Conservation (phyloP, 2,329 filamentous ascomycete genomes). For the Scytalidium sp. region DNA sequence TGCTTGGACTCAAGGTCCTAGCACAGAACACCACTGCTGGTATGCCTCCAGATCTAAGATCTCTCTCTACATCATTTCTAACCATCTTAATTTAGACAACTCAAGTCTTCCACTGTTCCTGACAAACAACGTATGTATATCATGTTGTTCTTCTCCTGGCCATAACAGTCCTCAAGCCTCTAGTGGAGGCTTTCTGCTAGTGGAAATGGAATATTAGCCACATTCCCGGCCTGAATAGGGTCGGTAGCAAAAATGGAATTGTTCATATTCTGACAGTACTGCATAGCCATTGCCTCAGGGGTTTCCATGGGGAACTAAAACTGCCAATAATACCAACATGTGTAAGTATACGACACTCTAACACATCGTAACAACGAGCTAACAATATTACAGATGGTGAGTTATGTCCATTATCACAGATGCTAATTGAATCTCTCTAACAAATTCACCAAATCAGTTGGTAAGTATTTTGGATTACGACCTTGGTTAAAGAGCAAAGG, state of each 20-base stretch:
- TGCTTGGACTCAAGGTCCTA: not conserved
- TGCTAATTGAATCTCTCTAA: not conserved
- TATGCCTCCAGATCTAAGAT: not conserved
- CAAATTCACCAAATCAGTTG: not conserved
- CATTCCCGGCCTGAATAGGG: not conserved
- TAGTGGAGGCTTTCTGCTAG: not conserved
- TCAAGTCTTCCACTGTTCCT: constrained; percentile 37
- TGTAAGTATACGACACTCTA: not conserved
- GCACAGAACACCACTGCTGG: not conserved
- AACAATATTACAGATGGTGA: not conserved
- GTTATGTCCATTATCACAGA: not conserved
- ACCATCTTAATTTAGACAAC: not conserved
- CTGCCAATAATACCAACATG: constrained; percentile 33
- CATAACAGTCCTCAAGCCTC: not conserved
- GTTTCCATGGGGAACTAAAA: constrained; percentile 49
- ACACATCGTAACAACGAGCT: not conserved
- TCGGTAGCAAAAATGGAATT: not conserved
- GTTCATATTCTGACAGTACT: not conserved
- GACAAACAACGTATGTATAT: constrained; percentile 35
- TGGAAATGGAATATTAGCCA: too few species aligned
- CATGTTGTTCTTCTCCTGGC: not conserved
- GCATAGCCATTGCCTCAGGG: constrained; percentile 40
- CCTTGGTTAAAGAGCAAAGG: not conserved
- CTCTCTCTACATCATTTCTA: not conserved
- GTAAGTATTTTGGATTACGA: not conserved